Base-by-base conservation (phyloP, 768 basidiomycete genomes). In the Amanita brunnescens region DNA sequence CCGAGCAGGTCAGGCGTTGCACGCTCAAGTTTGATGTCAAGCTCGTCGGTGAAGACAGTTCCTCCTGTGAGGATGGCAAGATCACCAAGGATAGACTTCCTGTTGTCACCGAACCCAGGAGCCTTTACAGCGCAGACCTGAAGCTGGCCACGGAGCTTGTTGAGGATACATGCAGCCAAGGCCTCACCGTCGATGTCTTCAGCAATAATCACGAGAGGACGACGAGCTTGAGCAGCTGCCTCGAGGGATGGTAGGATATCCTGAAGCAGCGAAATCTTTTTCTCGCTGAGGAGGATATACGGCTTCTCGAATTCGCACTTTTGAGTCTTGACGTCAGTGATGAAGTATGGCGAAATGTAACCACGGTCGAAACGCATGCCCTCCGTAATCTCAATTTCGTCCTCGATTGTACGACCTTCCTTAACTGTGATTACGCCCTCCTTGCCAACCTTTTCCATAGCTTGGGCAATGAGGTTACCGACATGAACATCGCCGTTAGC, bases 401-500 rank as follows among this genome's bases (percentile, higher is more conserved):
- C 95, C 61, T 97, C 93, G 57, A 94, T 96, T 5, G 95, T 98
- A 60, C 87, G 84, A 39, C 95, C 95, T 69, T 99, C 95, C 77
- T 98, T 99, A 67, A 99, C 94, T 45, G 95, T 98, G 75, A 99
- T 98, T 63, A 98, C 95, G 67, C 95, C 95, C 72, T 99, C 95
- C 75, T 95, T 96, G 65, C 95, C 95, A 54, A 98, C 95, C 69
- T 96, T 96, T 72, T 98, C 95, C 95, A 97, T 99, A 1, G 95
- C 95, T 64, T 91, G 91, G 5, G 95, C 94, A 67, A 97, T 98
- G 62, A 99, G 79, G 64, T 85, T 84, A 40, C 95, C 94, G 55
- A 99, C 77, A 64, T 97, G 93, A 1, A 69, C 76, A 70, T 98
- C 95, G 32, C 80, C 76, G 52, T 81, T 81, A 9, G 89, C 81